Conservation (phyloP, 768 basidiomycete species). For the Lactifluus subvellereus region DNA sequence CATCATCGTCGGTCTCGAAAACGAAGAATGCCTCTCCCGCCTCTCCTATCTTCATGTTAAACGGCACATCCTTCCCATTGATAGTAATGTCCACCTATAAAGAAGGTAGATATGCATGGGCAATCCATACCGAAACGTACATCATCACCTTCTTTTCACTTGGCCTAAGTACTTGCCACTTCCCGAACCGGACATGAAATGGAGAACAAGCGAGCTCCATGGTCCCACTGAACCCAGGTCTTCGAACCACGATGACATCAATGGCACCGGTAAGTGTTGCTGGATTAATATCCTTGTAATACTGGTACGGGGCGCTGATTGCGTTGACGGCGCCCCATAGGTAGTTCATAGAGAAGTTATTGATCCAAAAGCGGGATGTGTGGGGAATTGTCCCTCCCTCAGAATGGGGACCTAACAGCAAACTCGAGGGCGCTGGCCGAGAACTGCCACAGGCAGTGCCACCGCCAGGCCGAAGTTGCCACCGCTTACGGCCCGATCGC, state of each 20-base stretch:
- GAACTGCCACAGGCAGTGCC: no score
- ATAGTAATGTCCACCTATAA: slow-evolving; percentile 80
- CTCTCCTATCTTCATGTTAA: slow-evolving; percentile 97
- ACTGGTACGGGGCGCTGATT: slow-evolving; percentile 82
- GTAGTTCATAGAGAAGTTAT: slow-evolving; percentile 61
- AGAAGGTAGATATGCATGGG: not conserved
- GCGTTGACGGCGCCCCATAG: slow-evolving; percentile 80
- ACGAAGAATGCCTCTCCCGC: slow-evolving; percentile 99
- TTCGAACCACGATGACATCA: slow-evolving; percentile 94
- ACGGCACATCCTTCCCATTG: slow-evolving; percentile 82
- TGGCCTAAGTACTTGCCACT: slow-evolving; percentile 91
- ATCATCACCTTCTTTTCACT: slow-evolving; percentile 80
- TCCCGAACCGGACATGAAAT: slow-evolving; percentile 97
- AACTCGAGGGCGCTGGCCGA: not conserved
- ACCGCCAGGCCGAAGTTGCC: no score
- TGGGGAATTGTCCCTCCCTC: not conserved
- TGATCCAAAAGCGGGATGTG: not conserved
- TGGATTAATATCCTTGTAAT: slow-evolving; percentile 93
- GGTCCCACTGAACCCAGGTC: slow-evolving; percentile 55
- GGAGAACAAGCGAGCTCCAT: slow-evolving; percentile 83
- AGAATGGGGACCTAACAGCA: not conserved
- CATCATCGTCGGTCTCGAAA: slow-evolving; percentile 92
- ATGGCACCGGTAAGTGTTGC: slow-evolving; percentile 97
- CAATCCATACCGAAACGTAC: slow-evolving; percentile 4
- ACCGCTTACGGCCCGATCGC: no score